Percentiles rank a stretch among this genome's conserved stretches.
Evolutionary conservation across 2,329 filamentous ascomycete genomes (phyloP).

Genomic region (Onygena corvina): DNA sequence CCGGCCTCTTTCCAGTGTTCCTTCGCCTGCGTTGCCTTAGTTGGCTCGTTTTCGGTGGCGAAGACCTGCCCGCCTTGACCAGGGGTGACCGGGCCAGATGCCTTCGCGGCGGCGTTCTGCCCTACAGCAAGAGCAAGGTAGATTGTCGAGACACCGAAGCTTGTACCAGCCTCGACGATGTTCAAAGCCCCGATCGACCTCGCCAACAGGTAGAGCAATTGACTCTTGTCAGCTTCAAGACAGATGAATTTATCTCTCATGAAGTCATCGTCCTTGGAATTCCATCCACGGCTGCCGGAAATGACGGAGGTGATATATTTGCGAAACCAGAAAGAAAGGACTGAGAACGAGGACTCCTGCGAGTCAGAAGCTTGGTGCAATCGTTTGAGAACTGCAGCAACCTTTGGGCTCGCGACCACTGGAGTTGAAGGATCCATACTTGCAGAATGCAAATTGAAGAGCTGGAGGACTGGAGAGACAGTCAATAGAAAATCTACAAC

Average conservation of each 20-base stretch:
- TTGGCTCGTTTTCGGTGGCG: slow-evolving; percentile 48
- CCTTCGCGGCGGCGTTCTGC: slow-evolving; percentile 32
- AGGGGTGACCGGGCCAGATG: slow-evolving; percentile 7
- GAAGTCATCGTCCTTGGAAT: slow-evolving; percentile 24
- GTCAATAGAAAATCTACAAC: not conserved
- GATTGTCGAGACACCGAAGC: slow-evolving; percentile 51
- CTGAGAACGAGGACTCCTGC: slow-evolving; percentile 22
- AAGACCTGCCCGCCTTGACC: slow-evolving; percentile 39
- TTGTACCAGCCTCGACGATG: slow-evolving; percentile 50
- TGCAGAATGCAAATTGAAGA: not conserved
- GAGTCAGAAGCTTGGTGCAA: slow-evolving; percentile 25
- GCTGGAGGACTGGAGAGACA: not conserved
- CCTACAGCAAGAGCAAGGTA: slow-evolving; percentile 49
- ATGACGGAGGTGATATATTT: slow-evolving; percentile 14
- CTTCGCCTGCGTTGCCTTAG: slow-evolving; percentile 43
- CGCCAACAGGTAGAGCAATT: slow-evolving; percentile 45
- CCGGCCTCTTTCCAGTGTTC: slow-evolving; percentile 44
- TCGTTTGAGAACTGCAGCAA: slow-evolving; percentile 21
- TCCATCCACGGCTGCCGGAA: slow-evolving; percentile 9
- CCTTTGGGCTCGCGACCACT: slow-evolving; percentile 14
- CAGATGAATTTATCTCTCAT: slow-evolving; percentile 49
- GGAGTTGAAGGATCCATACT: slow-evolving; percentile 12
- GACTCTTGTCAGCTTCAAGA: slow-evolving; percentile 47
- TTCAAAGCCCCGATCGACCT: slow-evolving; percentile 39
- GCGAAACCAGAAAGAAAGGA: slow-evolving; percentile 18